Evolutionary conservation across 192 early-diverging fungal species (phyloP), one percentile per base, ranked within the genome.

Genomic region (Martensiomyces pterosporus): DNA sequence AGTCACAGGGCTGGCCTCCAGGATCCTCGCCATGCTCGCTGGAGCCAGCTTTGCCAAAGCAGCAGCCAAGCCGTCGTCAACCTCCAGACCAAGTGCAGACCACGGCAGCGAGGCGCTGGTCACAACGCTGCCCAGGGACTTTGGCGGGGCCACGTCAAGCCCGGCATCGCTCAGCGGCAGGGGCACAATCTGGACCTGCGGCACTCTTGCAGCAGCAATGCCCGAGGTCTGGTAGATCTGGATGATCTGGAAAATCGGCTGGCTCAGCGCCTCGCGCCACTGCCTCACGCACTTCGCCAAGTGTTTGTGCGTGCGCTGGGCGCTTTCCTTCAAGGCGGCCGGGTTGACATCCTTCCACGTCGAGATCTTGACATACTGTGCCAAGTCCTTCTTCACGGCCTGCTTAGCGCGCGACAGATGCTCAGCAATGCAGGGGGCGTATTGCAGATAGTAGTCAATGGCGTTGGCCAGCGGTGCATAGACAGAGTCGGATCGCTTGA

Each of bases 311-410:
- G 93, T 91, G 69, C 89, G 84, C 32, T 83, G 85, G 0, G 97
- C 91, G 73, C 88, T 90, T 47, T 90, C 88, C 19, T 85, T 80
- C 25, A 99, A 64, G 0, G 97, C 93, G 49, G 85, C 88, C 8
- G 93, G 87, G 52, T 94, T 99, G 14, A 92, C 85, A 60, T 99
- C 97, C 64, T 94, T 94, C 92, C 93, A 99, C 36, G 79, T 87
- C 4, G 94, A 94, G 52, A 99, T 91, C 74, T 91, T 86, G 25
- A 99, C 92, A 52, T 91, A 94, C 47, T 92, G 90, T 38, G 86
- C 79, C 62, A 99, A 77, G 19, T 97, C 92, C 50, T 91, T 91
- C 27, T 81, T 75, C 25, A 99, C 85, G 1, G 90, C 82, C 51
- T 87, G 83, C 34, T 84, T 79, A 3, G 76, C 49, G 13, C 67